Evolutionary conservation across 345 rosid species (phyloP).

Genomic region (Boechera stricta): DNA sequence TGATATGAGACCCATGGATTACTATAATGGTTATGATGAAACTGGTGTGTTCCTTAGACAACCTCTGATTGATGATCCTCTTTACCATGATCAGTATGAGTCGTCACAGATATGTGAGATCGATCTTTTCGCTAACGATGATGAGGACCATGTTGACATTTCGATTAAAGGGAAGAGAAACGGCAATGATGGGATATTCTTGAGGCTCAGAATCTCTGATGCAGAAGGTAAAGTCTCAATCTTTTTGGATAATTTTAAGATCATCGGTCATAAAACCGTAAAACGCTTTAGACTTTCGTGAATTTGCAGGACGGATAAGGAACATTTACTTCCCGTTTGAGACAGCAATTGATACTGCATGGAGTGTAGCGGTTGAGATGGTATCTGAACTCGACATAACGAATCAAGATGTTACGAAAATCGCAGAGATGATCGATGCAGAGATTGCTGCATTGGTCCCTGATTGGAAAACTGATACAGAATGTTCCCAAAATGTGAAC

Average conservation of each 20-base stretch:
- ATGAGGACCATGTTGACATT: slow-evolving; percentile 67
- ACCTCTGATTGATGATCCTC: slow-evolving; percentile 53
- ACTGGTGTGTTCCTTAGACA: slow-evolving; percentile 54
- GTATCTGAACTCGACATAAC: slow-evolving; percentile 80
- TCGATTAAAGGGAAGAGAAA: slow-evolving; percentile 77
- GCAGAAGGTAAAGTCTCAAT: slow-evolving; percentile 65
- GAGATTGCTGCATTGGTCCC: slow-evolving; percentile 79
- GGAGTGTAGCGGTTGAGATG: slow-evolving; percentile 89
- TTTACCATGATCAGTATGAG: slow-evolving; percentile 50
- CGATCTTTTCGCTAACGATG: slow-evolving; percentile 63
- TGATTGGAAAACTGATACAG: slow-evolving; percentile 61
- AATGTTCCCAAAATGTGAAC: slow-evolving; percentile 26
- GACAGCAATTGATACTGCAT: slow-evolving; percentile 67
- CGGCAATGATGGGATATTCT: slow-evolving; percentile 75
- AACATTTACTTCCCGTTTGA: slow-evolving; percentile 95
- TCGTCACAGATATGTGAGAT: slow-evolving; percentile 55
- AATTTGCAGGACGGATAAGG: slow-evolving; percentile 63
- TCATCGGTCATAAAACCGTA: neutral
- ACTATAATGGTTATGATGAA: slow-evolving; percentile 54
- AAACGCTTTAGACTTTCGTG: neutral
- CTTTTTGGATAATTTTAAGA: slow-evolving; percentile 12
- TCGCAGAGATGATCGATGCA: slow-evolving; percentile 87
- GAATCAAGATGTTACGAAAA: slow-evolving; percentile 78
- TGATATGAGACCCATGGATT: slow-evolving; percentile 51
- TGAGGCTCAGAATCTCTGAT: slow-evolving; percentile 85